These are phyloP conservation scores for Ophiostoma piceae DNA, from an alignment of 2,329 filamentous ascomycete genomes.

Conservation along the genomic window DNA sequence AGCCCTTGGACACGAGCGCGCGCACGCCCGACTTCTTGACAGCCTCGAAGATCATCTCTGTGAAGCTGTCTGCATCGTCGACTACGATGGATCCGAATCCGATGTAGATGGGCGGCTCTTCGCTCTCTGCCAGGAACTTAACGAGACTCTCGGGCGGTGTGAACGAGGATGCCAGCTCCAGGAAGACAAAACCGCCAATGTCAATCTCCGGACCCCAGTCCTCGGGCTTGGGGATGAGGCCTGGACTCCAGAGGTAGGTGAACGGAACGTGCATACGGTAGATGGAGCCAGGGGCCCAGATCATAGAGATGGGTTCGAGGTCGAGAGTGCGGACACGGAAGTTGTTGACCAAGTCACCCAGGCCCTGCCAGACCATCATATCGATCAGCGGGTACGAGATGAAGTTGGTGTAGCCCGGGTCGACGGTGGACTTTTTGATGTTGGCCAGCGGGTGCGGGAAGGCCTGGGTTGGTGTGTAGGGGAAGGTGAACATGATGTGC, in stretches of 20 bases:
- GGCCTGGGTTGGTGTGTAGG: slow-evolving; percentile 67
- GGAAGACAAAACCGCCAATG: slow-evolving; percentile 72
- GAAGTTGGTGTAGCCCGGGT: slow-evolving; percentile 69
- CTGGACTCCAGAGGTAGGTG: slow-evolving; percentile 67
- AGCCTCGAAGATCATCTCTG: slow-evolving; percentile 65
- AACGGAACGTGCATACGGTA: slow-evolving; percentile 70
- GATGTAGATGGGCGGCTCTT: slow-evolving; percentile 63
- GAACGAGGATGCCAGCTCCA: slow-evolving; percentile 61
- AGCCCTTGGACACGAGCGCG: slow-evolving; percentile 68
- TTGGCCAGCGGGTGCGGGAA: slow-evolving; percentile 76
- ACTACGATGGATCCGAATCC: slow-evolving; percentile 74
- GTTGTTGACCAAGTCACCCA: slow-evolving; percentile 71
- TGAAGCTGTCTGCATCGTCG: slow-evolving; percentile 64
- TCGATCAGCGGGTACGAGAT: slow-evolving; percentile 76
- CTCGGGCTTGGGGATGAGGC: slow-evolving; percentile 59
- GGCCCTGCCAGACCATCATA: slow-evolving; percentile 86
- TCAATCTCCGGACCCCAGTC: slow-evolving; percentile 68
- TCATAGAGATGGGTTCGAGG: slow-evolving; percentile 66
- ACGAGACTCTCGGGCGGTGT: slow-evolving; percentile 51
- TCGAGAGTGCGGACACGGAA: slow-evolving; percentile 65
- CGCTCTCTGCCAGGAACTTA: slow-evolving; percentile 52
- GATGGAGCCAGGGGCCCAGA: slow-evolving; percentile 70
- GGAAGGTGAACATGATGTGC: slow-evolving; percentile 86
- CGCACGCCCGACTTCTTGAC: slow-evolving; percentile 61
- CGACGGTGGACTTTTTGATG: slow-evolving; percentile 66